Evolutionary conservation across 305 asterid species (phyloP), one percentile per base, ranked within the genome.

Genomic region (Plantago coronopus): DNA sequence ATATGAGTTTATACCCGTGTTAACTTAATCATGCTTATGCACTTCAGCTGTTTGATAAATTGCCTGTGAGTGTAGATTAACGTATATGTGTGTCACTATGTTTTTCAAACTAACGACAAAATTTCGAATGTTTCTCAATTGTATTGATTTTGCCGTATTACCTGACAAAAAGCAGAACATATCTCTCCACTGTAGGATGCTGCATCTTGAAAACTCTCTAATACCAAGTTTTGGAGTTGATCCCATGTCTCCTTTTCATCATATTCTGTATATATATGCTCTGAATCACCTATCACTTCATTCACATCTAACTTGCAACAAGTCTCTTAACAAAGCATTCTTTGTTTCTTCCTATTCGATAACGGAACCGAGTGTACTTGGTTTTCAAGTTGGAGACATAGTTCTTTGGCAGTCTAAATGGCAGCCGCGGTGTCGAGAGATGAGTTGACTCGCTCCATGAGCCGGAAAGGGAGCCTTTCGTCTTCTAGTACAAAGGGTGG

Each of bases 401-500:
- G 20, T 38, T 57, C 54, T 58, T 53, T 34, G 34, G 60, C 55
- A 19, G 42, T 37, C 66, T 27, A 44, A 66, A 75, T 77, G 86
- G 74, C 76, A 4, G 66, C 64, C 34, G 57, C 76, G 34, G 44
- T 69, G 63, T 60, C 78, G 31, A 58, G 59, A 57, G 88, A 76
- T 37, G 85, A 81, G 19, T 62, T 75, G 65, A 75, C 72, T 0
- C 62, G 80, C 76, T 78, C 87, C 50, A 20, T 71, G 42, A 81
- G 85, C 72, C 72, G 69, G 57, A 71, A 83, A 56, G 54, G 58
- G 63, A 78, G 83, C 66, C 66, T 74, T 23, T 37, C 72, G 21
- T 76, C 89, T 1, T 17, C 57, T 38, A 79, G 83, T 69, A 61
- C 70, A 13, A 81, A 75, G 64, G 71, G 83, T 19, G 71, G 83